Base-by-base conservation (phyloP, 2,329 filamentous ascomycete species). In the Epichloe baconii region DNA sequence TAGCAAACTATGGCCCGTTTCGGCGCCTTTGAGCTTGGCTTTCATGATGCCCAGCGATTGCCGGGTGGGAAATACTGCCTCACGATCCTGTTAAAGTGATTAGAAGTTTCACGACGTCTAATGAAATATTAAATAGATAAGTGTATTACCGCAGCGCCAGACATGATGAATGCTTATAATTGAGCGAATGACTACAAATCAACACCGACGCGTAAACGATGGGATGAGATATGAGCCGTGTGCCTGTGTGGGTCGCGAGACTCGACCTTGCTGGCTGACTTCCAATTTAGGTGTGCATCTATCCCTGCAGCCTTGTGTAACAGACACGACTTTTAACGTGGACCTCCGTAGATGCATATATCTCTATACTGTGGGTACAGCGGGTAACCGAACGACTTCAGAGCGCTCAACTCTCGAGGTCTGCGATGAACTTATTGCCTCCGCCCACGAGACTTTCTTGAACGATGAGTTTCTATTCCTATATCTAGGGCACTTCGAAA, bases 31-130 rank as follows among this genome's bases (percentile, higher is more conserved):
- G 65, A 98, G 82, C 77, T 98, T 98, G 58, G 85, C 82, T 73
- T 97, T 97, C 91, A 98, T 98, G 66, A 94, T 71, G 58, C 89
- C 90, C 71, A 98, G 77, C 68, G 89, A 95, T 76, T 98, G 93
- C 64, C 93, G 88, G 66, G 93, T 98, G 63, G 93, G 88, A 72
- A 98, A 98, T 72, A 98, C 91, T 64, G 90, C 79, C 73, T 98
- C 93, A 68, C 93, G 83, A 69, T 91, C 88, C 90, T 95, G 48
- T 15, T 34, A 6, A 31, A 43, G n/a, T 6, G 19, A 47, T 55
- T 21, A 56, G 48, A 36, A 2, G 15, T 17, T 41, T 35, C 26
- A 36, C 3, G 15, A 12, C 15, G 4, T 21, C 11, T 11, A 19
- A 15, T 34, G 10, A 44, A 17, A 6, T 19, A 34, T 8, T 15